Evolutionary conservation across 441 rosid genomes (phyloP), one percentile per base, ranked within the genome.

Genomic region (Geranium incanum): DNA sequence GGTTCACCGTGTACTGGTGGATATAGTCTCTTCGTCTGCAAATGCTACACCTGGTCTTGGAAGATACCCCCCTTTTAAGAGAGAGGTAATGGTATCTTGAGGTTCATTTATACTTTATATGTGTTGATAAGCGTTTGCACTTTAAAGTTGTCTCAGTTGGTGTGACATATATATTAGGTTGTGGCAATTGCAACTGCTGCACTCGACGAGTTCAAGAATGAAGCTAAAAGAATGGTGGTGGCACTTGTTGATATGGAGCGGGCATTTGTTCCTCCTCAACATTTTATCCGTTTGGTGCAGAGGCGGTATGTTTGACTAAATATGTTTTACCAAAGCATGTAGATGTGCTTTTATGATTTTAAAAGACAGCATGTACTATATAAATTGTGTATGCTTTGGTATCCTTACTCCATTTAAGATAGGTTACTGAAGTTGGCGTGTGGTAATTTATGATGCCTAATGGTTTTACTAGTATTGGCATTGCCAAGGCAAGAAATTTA

Each of bases 191-290:
- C 97, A 70, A 88, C 79, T 85, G 77, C 84, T 75, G 98, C 96
- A 59, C 89, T 94, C 57, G 98, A 94, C 74, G 87, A 79, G 67
- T 94, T 94, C 79, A 94, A 91, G 82, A 85, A 66, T 76, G 97
- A 94, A 77, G 88, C 98, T 59, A 91, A 82, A 76, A 91, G 85
- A 77, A 94, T 94, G 98, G 98, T 94, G 13, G 87, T 91, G 79
- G 98, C 98, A 43, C 81, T 94, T 50, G 97, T 94, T 75, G 98
- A 94, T 77, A 94, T 94, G 98, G 98, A 94, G 82, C 96, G 98
- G 65, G 97, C 86, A 36, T 94, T 94, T 82, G 98, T 93, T 72
- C 98, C 98, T 66, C 97, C 98, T 68, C 98, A 93, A 70, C 97
- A 91, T 78, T 94, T 94, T 81, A 94, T 94, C 76, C 96, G 98